Conservation (phyloP, 2,329 filamentous ascomycete genomes). For the Fusarium keratoplasticum region DNA sequence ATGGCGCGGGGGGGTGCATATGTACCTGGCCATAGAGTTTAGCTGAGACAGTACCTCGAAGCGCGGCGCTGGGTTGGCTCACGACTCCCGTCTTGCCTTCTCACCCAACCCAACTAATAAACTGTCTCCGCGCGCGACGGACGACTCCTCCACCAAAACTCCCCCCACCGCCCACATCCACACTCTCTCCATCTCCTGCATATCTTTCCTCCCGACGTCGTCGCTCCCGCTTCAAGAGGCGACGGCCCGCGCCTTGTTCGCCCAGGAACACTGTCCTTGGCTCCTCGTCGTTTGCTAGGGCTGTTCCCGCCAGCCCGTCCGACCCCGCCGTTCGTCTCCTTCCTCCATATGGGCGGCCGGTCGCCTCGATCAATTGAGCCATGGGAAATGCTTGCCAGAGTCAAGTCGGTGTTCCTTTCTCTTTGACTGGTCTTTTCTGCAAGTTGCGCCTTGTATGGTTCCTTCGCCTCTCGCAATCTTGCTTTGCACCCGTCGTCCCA, state of each 20-base stretch:
- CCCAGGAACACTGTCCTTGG: conserved; percentile 21
- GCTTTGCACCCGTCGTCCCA: not conserved
- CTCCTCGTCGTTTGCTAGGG: conserved; percentile 23
- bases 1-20: conserved; percentile 17
- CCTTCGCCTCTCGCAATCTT: not conserved
- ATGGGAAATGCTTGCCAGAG: conserved; percentile 60
- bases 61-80: conserved; percentile 15
- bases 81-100: conserved; percentile 2
- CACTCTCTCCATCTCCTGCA: conserved; percentile 39
- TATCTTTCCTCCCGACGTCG: conserved; percentile 36
- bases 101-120: conserved; percentile 21
- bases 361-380: conserved; percentile 57
- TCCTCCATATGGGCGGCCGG: conserved; percentile 56
- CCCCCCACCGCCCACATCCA: conserved; percentile 43
- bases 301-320: conserved; percentile 37
- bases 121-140: conserved; percentile 18
- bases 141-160: conserved; percentile 36
- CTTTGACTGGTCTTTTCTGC: conserved; percentile 16
- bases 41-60: conserved; percentile 19
- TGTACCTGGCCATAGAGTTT: conserved; percentile 24
- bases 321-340: conserved; percentile 34
- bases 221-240: conserved; percentile 31
- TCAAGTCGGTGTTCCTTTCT: conserved; percentile 54
- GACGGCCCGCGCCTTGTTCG: conserved; percentile 34
- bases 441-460: conserved; percentile 10